Evolutionary conservation across 108 stramenopile genomes (phyloP), one percentile per base, ranked within the genome.

Genomic region (Stephanodiscus triporus): DNA sequence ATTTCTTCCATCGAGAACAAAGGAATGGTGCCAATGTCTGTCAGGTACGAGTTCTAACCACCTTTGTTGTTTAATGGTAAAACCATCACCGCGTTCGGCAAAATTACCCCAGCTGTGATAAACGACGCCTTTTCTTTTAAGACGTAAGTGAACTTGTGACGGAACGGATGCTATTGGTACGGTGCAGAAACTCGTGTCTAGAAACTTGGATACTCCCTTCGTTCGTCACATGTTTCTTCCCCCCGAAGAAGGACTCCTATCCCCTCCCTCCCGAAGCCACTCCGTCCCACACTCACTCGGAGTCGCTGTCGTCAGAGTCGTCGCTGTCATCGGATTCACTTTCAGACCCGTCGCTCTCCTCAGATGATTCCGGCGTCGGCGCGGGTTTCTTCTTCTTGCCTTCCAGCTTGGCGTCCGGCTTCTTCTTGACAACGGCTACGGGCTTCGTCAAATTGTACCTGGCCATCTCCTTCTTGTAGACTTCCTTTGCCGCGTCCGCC

Each of bases 401-500:
- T 2, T 71, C 70, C 6, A 49, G 17, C 48, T 82, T 82, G 10
- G 36, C 37, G 6, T 16, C 60, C 9, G 61, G 54, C 40, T 72
- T 63, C 14, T 71, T 71, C 17, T 63, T 40, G 55, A 37, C n/a
- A n/a, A n/a, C n/a, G n/a, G n/a, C n/a, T n/a, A n/a, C n/a, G 16
- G 76, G 60, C 32, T 67, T 73, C 26, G 43, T 78, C 29, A 61
- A 73, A 30, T 82, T 55, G 34, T 82, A 82, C 19, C 60, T 65
- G 22, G 57, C 77, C 68, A 76, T 63, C 61, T 88, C 82, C 29
- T 82, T 63, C 54, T 85, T 70, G 80, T 89, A 93, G 0, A 88
- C 83, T 58, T 77, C 71, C 73, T 89, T 89, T 30, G 92, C 95
- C 45, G 81, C 84, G 16, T 75, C 68, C 10, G 89, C 91, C 68